Conservation (phyloP, 2,329 filamentous ascomycete species). For the Claviceps fusiformis region DNA sequence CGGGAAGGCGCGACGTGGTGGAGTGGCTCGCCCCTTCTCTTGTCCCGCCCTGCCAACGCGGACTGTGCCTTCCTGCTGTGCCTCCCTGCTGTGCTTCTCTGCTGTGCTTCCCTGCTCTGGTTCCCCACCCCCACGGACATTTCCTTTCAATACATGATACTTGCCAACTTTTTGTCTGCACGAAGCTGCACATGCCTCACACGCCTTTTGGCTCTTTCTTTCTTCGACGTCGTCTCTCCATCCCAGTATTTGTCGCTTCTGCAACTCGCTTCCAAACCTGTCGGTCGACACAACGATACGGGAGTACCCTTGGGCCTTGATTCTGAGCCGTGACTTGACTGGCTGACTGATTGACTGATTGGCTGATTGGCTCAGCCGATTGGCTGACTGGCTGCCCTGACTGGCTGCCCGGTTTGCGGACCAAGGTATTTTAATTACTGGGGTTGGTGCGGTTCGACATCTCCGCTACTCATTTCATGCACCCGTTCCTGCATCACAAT, state of each 20-base stretch:
- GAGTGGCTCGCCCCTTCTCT: not conserved
- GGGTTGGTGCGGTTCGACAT: constrained; percentile 1
- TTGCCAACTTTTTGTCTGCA: not conserved
- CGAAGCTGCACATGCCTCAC: not conserved
- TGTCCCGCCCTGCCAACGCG: not conserved
- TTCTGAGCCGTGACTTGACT: not conserved
- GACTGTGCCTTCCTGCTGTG: no score
- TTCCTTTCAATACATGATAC: not conserved
- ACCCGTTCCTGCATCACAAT: constrained; percentile 2
- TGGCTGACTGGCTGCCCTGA: no score
- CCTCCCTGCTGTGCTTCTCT: no score
- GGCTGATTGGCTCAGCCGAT: no score
- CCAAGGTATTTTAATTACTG: not conserved
- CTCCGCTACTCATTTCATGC: constrained; percentile 5
- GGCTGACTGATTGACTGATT: no score
- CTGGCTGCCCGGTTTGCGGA: not conserved
- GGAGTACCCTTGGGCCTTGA: not conserved
- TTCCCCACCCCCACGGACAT: not conserved
- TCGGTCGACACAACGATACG: not conserved
- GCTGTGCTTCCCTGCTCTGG: not conserved
- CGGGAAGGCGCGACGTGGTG: not conserved
- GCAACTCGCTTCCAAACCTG: not conserved
- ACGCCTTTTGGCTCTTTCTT: not conserved
- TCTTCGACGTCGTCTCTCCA: not conserved
- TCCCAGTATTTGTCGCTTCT: not conserved